Conservation (phyloP, 768 basidiomycete genomes). For the Heimioporus sp. region DNA sequence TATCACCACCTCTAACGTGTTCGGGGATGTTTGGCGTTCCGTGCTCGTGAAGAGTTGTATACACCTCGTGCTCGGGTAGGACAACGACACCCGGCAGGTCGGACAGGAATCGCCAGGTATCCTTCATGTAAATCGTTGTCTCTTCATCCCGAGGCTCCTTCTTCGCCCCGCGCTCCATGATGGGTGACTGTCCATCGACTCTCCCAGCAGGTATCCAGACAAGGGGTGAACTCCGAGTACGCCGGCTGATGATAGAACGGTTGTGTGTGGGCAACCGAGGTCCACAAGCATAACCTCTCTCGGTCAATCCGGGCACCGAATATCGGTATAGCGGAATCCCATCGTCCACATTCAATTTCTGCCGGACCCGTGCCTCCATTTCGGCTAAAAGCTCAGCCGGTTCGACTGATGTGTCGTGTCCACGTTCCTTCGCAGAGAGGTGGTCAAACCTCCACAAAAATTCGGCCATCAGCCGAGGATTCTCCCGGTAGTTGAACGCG, state of each 20-base stretch:
- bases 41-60: background rate
- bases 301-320: background rate
- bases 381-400: background rate
- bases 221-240: no score
- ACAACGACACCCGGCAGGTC: no score
- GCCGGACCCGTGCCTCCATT: no score
- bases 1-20: background rate
- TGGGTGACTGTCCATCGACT: no score
- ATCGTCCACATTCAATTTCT: no score
- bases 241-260: background rate
- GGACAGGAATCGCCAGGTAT: no score
- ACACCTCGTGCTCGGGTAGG: conserved; percentile 1
- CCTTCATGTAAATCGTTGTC: no score
- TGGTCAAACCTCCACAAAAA: background rate
- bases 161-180: background rate
- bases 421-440: background rate
- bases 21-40: conserved; percentile 1
- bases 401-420: background rate
- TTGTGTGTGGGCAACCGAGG: background rate
- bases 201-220: background rate
- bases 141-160: no score
- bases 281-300: background rate
- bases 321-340: background rate
- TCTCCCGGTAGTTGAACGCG: no score
- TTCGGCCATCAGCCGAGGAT: background rate